Percentiles rank a stretch among this genome's conserved stretches.
Conservation (phyloP, 116 monocot genomes). For the Iris pallida region DNA sequence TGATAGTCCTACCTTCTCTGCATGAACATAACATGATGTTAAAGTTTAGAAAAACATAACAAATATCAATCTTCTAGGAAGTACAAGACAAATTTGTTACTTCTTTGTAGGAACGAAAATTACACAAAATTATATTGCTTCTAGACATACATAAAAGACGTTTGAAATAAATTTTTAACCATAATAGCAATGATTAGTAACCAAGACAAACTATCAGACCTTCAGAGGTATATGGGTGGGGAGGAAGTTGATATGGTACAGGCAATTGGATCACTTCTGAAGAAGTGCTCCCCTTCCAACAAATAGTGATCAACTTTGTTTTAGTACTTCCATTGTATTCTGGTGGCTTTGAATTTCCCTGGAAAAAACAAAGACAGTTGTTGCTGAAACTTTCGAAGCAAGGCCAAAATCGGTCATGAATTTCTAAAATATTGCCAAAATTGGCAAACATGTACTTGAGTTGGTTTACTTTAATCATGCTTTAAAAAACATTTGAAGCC, state of each 20-base stretch:
- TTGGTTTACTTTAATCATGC: too few species aligned
- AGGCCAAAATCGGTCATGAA: too few species aligned
- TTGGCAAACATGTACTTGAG: too few species aligned
- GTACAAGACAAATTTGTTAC: too few species aligned
- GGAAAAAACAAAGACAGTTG: background rate
- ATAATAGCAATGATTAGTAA: background rate
- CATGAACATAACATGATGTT: too few species aligned
- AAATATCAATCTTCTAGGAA: too few species aligned
- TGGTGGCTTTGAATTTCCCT: constrained; percentile 11
- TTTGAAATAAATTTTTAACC: background rate
- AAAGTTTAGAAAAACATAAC: too few species aligned
- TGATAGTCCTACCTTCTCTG: too few species aligned
- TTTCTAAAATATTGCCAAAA: too few species aligned
- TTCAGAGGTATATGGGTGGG: constrained; percentile 66
- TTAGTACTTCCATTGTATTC: constrained; percentile 8
- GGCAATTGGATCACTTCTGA: constrained; percentile 50
- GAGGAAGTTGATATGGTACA: constrained; percentile 86
- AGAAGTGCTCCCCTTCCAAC: constrained; percentile 26
- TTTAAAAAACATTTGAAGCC: too few species aligned
- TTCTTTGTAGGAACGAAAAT: constrained; percentile 30
- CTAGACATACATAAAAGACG: background rate
- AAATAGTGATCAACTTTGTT: constrained; percentile 57
- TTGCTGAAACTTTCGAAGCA: too few species aligned
- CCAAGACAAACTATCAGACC: constrained; percentile 17
- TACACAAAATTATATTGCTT: background rate